Evolutionary conservation across 1,284 basidiomycete genomes (phyloP), one percentile per base, ranked within the genome.

Genomic region (Irpex sp.): DNA sequence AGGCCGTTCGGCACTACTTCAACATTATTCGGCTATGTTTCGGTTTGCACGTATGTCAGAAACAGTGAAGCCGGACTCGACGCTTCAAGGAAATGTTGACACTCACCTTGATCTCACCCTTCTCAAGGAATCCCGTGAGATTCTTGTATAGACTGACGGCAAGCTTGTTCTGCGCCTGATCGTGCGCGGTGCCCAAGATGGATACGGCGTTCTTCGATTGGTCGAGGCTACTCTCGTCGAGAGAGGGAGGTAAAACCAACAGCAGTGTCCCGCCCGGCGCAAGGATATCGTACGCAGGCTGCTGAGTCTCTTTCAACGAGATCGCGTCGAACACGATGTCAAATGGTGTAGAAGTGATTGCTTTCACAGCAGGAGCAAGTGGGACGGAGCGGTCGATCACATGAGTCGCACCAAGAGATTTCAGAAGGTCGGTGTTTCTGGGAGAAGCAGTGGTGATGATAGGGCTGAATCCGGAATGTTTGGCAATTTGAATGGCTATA

Each of bases 401-500:
- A 58, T 79, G 76, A 0, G 79, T 80, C 0, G 81, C 82, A 2
- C 83, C 82, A n/a, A 82, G 73, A 2, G 74, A 74, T 64, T 80
- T 80, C 62, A 83, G 73, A 63, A 69, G 72, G 0, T 67, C 74
- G 1, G 67, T 66, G 66, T 84, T 78, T 60, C 75, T 73, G 7
- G 71, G 61, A 9, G 81, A 83, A 5, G 79, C 73, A 6, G 81
- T 82, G 12, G 79, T 73, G 61, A 83, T 76, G 61, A 83, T 80
- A 4, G 75, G 76, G 3, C 73, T 76, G 69, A 82, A 82, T 0
- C 82, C 82, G 1, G 80, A 78, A 8, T 81, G 65, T 61, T 74
- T 76, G 8, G 78, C 78, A 19, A 83, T 69, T 67, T 84, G 80
- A 37, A 80, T 75, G 0, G 70, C 73, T 71, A 58, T 70, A 59